phyloP scores from a whole-genome alignment of 495 filamentous ascomycete species.

The Parathielavia hyrcaniae region DNA sequence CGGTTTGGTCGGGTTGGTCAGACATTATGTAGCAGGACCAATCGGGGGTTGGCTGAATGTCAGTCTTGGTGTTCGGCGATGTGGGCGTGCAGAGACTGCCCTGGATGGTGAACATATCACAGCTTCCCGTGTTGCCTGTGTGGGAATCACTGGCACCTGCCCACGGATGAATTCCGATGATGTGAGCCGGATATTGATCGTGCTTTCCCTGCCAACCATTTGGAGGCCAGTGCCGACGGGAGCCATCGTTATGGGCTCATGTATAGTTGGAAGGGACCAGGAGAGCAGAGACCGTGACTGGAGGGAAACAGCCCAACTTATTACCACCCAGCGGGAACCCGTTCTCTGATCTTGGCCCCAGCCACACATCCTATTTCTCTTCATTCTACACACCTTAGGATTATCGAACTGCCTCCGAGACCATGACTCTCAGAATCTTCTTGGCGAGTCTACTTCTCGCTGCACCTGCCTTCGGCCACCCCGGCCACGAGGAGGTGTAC shows the following conservation, averaged over 20 bases:
- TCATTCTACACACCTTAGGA: background rate
- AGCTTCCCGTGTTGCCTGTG: slow-evolving; percentile 6
- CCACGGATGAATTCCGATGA: slow-evolving; percentile 18
- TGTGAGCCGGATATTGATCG: slow-evolving; percentile 18
- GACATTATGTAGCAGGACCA: background rate
- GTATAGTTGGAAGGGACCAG: background rate
- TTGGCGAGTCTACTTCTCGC: slow-evolving; percentile 28
- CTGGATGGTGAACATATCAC: background rate
- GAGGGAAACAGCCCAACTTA: background rate
- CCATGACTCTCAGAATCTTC: slow-evolving; percentile 28
- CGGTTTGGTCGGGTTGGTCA: background rate
- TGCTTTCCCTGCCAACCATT: background rate
- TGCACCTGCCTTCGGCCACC: slow-evolving; percentile 28
- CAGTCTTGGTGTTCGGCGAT: slow-evolving; percentile 8
- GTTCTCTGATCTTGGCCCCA: background rate
- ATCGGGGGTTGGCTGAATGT: slow-evolving; percentile 1
- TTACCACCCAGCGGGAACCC: background rate
- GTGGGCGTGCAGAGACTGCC: slow-evolving; percentile 1
- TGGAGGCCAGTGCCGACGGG: background rate
- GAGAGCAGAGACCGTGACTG: no score
- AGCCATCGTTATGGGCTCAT: background rate
- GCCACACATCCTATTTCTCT: background rate
- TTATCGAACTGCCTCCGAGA: slow-evolving; percentile 1
- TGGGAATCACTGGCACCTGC: background rate
- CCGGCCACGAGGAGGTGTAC: slow-evolving; percentile 26